Base-by-base conservation (phyloP, 768 basidiomycete genomes). In the Tricholoma terreum region DNA sequence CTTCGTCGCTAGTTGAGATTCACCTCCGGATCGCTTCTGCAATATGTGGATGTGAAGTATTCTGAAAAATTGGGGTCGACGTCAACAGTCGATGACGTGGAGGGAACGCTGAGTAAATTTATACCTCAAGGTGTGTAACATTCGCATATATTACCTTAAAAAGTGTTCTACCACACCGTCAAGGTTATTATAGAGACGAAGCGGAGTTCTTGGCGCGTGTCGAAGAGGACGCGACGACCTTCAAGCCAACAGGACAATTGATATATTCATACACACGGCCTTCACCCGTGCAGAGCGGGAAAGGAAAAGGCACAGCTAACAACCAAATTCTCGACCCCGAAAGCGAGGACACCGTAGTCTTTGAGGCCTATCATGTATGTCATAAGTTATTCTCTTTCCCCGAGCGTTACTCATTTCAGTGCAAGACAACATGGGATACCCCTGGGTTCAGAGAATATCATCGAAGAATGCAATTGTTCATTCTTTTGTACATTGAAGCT, bases 361-460 rank as follows among this genome's bases (percentile, higher is more conserved):
- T 81, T 67, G 95, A 97, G 73, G 91, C 89, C 21, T 98, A 92
- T 72, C 91, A 94, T 78, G 95, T 92, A 70, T 73, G 38, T 31
- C 17, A 34, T n/a, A n/a, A n/a, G n/a, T 51, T 15, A 21, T 51
- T 51, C 52, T 36, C 11, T 31, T 35, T 61, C 22, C 42, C 19
- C 17, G 34, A 35, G 19, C 21, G 15, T 19, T 27, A 58, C 49
- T 49, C 9, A 51, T 6, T 49, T n/a, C 8, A 30, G 3, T 30
- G 17, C 34, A 64, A 98, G 94, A 74, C 85, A 17, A 95, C 86
- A 19, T 94, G 91, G 84, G 71, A 84, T 56, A 91, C 92, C 0
- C 83, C 89, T 6, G 95, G 92, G 11, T 98, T 98, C 74, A 80
- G 79, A 67, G 93, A 96, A 71, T 94, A 92, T 59, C 96, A 98